Base-by-base conservation (phyloP, 2,329 filamentous ascomycete genomes). In the Talaromyces sp. region DNA sequence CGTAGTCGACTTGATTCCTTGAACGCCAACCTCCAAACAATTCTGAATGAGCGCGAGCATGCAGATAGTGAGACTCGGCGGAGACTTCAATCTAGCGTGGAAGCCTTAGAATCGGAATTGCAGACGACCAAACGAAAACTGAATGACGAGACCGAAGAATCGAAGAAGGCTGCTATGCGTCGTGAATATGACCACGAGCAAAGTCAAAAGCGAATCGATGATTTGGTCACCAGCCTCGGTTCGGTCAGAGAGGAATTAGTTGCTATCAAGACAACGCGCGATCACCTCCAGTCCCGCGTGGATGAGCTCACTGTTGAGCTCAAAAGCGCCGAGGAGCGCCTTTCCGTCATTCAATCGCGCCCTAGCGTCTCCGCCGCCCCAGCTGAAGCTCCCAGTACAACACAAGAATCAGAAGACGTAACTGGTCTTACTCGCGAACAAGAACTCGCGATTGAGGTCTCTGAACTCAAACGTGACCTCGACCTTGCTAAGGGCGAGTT, bases 161-260 rank as follows among this genome's bases (percentile, higher is more conserved):
- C 81, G 60, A 95, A 92, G 79, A 93, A 95, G 70, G 77, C 89
- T 30, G 82, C 89, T 54, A 79, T 94, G 46, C 86, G 93, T 52
- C 91, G 95, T 65, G 93, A 97, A 66, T 97, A 90, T 58, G 94
- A 99, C 56, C 84, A 88, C 37, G 88, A 91, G 60, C 91, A 97
- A 69, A 86, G 84, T 46, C 91, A 96, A 70, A 94, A 91, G 72
- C 86, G 92, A 47, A 94, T 97, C 55, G 93, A 99, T 61, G 93
- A 97, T 65, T 83, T 99, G 41, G 88, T 93, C 57, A 80, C 86
- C 29, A 93, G 85, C 64, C 79, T 97, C 36, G 82, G 90, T 61
- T 85, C 91, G 55, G 85, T 87, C 46, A 90, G 93, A 40, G 92
- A 97, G 71, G 91, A 97, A 63, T 83, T 96, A 47, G 85, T 94